Evolutionary conservation across 1,284 basidiomycete genomes (phyloP).

Genomic region (Ganoderma lucidum): DNA sequence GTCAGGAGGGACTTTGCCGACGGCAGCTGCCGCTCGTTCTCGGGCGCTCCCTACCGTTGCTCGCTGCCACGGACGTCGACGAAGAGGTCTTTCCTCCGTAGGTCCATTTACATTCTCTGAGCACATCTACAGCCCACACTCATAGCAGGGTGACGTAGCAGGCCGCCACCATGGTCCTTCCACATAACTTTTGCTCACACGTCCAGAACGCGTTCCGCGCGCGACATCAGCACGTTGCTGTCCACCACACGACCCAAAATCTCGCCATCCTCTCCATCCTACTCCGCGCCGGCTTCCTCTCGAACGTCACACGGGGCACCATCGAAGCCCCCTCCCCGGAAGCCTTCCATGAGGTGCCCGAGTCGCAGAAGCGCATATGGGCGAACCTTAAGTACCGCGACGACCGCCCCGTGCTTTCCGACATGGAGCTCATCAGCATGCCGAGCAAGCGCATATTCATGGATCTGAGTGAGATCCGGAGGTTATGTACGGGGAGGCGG

Average conservation of each 20-base stretch:
- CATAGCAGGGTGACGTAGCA: neutral
- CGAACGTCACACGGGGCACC: conserved; percentile 83
- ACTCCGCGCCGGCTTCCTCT: conserved; percentile 86
- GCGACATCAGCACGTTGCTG: conserved; percentile 75
- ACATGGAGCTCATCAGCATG: conserved; percentile 78
- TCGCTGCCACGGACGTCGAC: neutral
- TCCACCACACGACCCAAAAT: conserved; percentile 85
- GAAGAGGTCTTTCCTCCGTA: neutral
- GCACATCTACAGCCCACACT: neutral
- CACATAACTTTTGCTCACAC: conserved; percentile 85
- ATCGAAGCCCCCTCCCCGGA: conserved; percentile 67
- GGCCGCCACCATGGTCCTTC: conserved; percentile 45
- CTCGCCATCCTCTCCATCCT: conserved; percentile 86
- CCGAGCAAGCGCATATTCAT: conserved; percentile 81
- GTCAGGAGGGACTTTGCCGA: neutral
- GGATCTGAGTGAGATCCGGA: conserved; percentile 73
- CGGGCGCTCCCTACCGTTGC: conserved; percentile 6
- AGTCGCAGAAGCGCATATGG: conserved; percentile 82
- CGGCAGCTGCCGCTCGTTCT: neutral
- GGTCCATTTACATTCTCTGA: neutral
- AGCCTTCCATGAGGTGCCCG: conserved; percentile 62
- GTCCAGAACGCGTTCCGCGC: conserved; percentile 91
- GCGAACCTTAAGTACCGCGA: conserved; percentile 90
- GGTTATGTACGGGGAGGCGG: conserved; percentile 77
- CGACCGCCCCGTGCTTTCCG: conserved; percentile 80